Percentiles rank a stretch among this genome's conserved stretches.
Conservation (phyloP, 2,329 filamentous ascomycete species). For the Fusarium denticulatum region DNA sequence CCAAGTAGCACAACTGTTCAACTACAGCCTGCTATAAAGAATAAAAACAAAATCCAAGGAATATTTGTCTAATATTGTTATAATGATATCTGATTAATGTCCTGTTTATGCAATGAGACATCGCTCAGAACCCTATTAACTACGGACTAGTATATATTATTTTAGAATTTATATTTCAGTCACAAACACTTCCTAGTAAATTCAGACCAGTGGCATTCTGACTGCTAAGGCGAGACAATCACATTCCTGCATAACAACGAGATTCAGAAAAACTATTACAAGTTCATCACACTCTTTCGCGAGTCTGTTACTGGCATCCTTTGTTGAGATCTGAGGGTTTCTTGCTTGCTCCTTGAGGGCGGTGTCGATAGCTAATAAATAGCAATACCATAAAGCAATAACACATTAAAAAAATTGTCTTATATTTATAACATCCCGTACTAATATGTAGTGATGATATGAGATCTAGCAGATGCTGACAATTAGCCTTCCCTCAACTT, state of each 20-base stretch:
- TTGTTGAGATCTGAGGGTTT: not conserved
- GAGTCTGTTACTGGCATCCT: not conserved
- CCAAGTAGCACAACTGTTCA: constrained; percentile 3
- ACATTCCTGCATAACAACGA: not conserved
- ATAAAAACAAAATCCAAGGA: not conserved
- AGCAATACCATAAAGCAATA: not conserved
- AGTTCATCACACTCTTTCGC: not conserved
- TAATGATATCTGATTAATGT: too few species aligned
- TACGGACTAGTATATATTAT: not conserved
- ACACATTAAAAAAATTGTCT: not conserved
- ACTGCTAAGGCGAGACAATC: not conserved
- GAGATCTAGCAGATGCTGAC: not conserved
- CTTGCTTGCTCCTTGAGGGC: not conserved
- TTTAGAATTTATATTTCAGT: not conserved
- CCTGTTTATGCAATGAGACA: not conserved
- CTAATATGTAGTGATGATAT: not conserved
- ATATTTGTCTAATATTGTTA: not conserved
- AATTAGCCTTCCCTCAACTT: constrained; percentile 26
- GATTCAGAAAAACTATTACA: too few species aligned
- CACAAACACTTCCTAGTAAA: not conserved
- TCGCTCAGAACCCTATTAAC: not conserved
- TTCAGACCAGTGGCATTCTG: not conserved
- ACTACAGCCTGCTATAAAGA: not conserved
- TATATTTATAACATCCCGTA: not conserved
- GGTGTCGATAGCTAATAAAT: not conserved